Percentiles rank a stretch among this genome's conserved stretches.
Conservation (phyloP, 768 basidiomycete genomes). For the Xerocomellus intermedius region DNA sequence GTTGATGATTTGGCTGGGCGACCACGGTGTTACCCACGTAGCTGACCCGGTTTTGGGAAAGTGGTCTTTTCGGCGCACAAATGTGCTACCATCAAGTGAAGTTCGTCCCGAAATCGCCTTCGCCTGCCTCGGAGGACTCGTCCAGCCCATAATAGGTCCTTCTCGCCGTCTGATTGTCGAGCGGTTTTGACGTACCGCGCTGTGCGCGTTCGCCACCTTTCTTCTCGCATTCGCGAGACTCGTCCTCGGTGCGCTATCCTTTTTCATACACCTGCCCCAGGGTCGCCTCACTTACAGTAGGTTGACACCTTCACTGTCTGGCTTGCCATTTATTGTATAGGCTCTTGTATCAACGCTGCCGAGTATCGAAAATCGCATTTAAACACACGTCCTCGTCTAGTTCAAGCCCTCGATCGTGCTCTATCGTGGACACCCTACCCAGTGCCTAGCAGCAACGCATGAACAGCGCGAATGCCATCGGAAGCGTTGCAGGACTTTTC, state of each 20-base stretch:
- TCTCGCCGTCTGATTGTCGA: too few species aligned
- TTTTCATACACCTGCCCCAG: neutral
- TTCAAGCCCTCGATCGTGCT: slow-evolving; percentile 88
- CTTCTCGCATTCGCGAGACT: slow-evolving; percentile 2
- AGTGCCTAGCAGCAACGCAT: slow-evolving; percentile 83
- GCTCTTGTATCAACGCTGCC: slow-evolving; percentile 64
- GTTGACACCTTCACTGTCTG: slow-evolving; percentile 68
- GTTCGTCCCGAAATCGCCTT: too few species aligned
- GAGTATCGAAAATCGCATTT: neutral
- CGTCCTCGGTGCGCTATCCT: neutral
- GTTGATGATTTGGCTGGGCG: too few species aligned
- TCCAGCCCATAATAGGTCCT: too few species aligned
- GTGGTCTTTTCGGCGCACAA: too few species aligned
- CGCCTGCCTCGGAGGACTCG: too few species aligned
- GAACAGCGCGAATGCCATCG: slow-evolving; percentile 93
- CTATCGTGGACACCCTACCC: slow-evolving; percentile 84
- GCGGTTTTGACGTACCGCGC: too few species aligned
- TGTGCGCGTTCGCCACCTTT: neutral
- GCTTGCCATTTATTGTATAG: slow-evolving; percentile 71
- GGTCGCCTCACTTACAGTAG: slow-evolving; percentile 29
- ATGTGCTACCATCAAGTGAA: too few species aligned
- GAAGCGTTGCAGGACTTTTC: slow-evolving; percentile 85
- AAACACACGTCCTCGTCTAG: slow-evolving; percentile 34
- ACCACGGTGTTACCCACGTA: too few species aligned
- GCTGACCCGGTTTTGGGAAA: too few species aligned